Base-by-base conservation (phyloP, 495 filamentous ascomycete genomes). In the Acidiella bohemica region DNA sequence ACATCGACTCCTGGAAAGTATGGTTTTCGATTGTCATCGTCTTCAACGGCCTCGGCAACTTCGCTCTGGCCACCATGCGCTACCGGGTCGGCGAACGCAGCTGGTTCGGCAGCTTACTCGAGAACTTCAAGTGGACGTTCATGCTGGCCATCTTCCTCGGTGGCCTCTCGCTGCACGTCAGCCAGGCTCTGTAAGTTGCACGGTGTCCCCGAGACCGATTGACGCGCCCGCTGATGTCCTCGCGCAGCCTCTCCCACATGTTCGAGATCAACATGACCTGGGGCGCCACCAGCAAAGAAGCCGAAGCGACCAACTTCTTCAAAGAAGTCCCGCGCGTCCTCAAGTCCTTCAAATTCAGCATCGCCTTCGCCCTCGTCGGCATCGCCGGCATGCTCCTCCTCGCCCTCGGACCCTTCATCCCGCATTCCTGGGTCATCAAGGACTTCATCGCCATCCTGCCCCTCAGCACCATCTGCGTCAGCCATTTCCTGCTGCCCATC, bases 381-480 rank as follows among this genome's bases (percentile, higher is more conserved):
- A 74, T 82, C 32, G 61, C 57, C 9, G 75, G 59, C 38, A 84
- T 86, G 69, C 61, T 84, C 43, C 59, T 81, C 37, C 59, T 84
- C 19, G 78, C 79, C 32, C 22, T 14, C 36, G 74, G 63, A 5
- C 60, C 63, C 3, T 82, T 80, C 45, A 60, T 84, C 1, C 79
- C 78, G 2, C 62, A 71, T 38, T 65, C 65, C 44, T 86, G 80
- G 78, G 64, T 65, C 45, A 84, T 84, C 47, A 73, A 58, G 24
- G 78, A 82, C 53, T 83, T 86, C 46, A 80, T 83, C n/a, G 81
- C 81, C 25, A 84, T 86, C 43, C 57, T 84, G 23, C 81, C 81
- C 32, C 78, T 85, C 77, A 72, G 76, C 1, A 84, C 81, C 0
- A 75, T 84, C 11, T 67, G 73, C 18, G 66, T 57, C 1, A 78